Conservation (phyloP, 768 basidiomycete species). For the Termitomyces sp. region DNA sequence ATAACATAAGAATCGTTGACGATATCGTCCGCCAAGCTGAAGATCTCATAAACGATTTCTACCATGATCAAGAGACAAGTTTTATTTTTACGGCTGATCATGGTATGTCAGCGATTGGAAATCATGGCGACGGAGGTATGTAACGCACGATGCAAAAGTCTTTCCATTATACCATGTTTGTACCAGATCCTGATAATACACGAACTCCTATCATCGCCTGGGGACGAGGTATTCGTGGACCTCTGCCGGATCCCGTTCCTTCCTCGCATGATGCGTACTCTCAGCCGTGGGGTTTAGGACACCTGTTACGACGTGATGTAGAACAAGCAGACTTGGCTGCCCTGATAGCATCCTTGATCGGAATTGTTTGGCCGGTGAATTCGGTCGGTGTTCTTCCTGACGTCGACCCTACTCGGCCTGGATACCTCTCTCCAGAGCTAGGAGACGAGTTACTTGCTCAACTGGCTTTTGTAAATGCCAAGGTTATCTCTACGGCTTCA, state of each 20-base stretch:
- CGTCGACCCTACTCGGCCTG: constrained; percentile 52
- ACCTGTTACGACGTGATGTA: constrained; percentile 64
- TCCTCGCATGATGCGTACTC: constrained; percentile 75
- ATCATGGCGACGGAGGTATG: constrained; percentile 84
- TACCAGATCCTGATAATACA: constrained; percentile 78
- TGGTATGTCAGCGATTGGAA: constrained; percentile 85
- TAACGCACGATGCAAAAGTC: constrained; percentile 2
- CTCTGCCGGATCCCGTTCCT: constrained; percentile 47
- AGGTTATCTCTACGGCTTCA: constrained; percentile 26
- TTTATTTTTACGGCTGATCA: constrained; percentile 87
- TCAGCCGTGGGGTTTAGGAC: constrained; percentile 50
- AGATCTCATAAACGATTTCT: constrained; percentile 56
- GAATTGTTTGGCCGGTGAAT: constrained; percentile 74
- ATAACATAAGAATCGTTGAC: constrained; percentile 78
- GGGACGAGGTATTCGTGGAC: constrained; percentile 73
- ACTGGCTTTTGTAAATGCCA: constrained; percentile 59
- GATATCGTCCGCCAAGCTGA: constrained; percentile 65
- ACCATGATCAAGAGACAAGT: constrained; percentile 60
- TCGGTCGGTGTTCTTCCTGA: constrained; percentile 81
- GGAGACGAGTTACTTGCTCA: constrained; percentile 49
- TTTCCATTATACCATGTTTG: constrained; percentile 1
- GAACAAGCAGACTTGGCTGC: constrained; percentile 81
- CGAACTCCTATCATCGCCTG: constrained; percentile 80
- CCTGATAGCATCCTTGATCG: constrained; percentile 71
- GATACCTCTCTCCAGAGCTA: constrained; percentile 44